These are phyloP conservation scores for Raphidocelis subcapitata DNA, from an alignment of 139 green algal species.

Conservation along the genomic window DNA sequence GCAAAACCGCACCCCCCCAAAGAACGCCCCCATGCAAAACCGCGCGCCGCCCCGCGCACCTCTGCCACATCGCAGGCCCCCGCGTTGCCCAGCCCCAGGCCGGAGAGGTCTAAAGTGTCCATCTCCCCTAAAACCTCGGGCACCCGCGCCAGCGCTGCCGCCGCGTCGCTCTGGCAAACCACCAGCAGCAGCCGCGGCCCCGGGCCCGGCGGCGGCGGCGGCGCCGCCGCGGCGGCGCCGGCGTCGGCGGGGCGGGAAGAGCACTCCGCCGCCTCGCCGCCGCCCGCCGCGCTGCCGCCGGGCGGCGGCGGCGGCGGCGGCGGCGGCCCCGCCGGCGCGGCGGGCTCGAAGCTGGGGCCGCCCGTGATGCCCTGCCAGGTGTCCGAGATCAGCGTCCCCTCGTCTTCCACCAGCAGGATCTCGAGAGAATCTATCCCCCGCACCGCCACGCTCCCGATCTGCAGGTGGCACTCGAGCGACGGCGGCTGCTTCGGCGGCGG, in stretches of 20 bases:
- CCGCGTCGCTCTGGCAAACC: slow-evolving; percentile 8
- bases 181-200: slow-evolving; percentile 12
- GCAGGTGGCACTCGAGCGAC: slow-evolving; percentile 16
- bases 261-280: neutral
- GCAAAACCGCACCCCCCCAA: too few species aligned
- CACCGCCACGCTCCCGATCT: slow-evolving; percentile 13
- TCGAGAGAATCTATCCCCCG: slow-evolving; percentile 12
- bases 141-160: slow-evolving; percentile 8
- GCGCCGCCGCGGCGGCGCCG: too few species aligned
- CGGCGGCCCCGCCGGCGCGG: neutral
- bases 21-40: neutral
- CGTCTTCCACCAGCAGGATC: slow-evolving; percentile 16
- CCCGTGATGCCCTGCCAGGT: slow-evolving; percentile 8
- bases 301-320: neutral
- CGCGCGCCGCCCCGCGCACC: neutral
- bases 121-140: slow-evolving; percentile 23
- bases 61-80: slow-evolving; percentile 10
- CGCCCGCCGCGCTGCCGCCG: neutral
- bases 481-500: slow-evolving; percentile 13
- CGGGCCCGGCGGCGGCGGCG: too few species aligned
- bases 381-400: slow-evolving; percentile 16
- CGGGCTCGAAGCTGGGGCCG: neutral
- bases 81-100: slow-evolving; percentile 18
- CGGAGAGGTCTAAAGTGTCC: slow-evolving; percentile 21
- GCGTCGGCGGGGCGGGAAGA: too few species aligned